Conservation (phyloP, 179 eudicot species). For the Silene vulgaris region DNA sequence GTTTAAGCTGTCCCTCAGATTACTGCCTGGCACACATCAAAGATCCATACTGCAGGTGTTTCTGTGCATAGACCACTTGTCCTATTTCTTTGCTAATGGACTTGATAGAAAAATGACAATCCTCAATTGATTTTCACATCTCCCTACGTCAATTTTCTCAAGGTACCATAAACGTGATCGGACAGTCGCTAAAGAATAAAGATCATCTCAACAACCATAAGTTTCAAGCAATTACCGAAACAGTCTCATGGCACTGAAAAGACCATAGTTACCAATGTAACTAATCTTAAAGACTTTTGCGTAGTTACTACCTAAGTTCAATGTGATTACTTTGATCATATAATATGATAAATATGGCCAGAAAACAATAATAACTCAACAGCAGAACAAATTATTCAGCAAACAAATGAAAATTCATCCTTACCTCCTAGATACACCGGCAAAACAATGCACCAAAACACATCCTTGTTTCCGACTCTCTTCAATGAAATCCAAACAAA, state of each 20-base stretch:
- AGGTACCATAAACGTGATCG: background rate
- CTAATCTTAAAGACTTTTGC: background rate
- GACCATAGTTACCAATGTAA: background rate
- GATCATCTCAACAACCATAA: background rate
- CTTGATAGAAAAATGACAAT: background rate
- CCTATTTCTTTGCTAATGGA: background rate
- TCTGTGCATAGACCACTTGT: background rate
- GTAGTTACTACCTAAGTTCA: background rate
- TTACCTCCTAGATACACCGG: conserved; percentile 97
- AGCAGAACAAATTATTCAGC: background rate
- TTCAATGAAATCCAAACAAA: conserved; percentile 77
- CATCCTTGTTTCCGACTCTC: conserved; percentile 64
- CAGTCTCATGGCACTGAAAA: background rate
- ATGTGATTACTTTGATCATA: background rate
- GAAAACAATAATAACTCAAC: background rate
- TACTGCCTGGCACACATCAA: background rate
- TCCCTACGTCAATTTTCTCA: background rate
- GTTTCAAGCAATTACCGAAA: background rate
- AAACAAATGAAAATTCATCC: background rate
- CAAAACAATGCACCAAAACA: conserved; percentile 93
- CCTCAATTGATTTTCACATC: background rate
- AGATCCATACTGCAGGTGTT: background rate
- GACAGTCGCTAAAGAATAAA: background rate
- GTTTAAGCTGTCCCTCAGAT: background rate
- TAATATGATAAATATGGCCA: conserved; percentile 1